These are phyloP conservation scores for Diaporthe sp. DNA, from an alignment of 2,329 filamentous ascomycete genomes.

Conservation along the genomic window DNA sequence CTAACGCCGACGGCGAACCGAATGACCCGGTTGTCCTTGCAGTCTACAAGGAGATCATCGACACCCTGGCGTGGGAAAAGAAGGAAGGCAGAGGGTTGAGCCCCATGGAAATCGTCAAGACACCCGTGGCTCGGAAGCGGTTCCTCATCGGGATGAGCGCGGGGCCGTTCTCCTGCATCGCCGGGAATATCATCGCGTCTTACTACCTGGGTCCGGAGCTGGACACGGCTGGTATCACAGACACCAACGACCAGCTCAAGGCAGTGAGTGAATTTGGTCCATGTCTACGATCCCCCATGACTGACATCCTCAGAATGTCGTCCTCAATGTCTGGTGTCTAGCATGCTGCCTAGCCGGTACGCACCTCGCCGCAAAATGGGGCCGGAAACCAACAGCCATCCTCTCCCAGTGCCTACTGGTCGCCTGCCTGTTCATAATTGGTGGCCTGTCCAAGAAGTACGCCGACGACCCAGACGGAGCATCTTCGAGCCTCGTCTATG, in stretches of 20 bases:
- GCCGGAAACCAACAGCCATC: slow-evolving; percentile 59
- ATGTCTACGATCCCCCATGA: background rate
- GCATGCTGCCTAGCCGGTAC: slow-evolving; percentile 58
- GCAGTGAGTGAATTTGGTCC: slow-evolving; percentile 46
- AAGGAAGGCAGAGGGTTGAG: slow-evolving; percentile 54
- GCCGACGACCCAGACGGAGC: slow-evolving; percentile 47
- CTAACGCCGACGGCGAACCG: slow-evolving; percentile 59
- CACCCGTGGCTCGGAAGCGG: slow-evolving; percentile 52
- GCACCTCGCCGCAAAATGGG: slow-evolving; percentile 56
- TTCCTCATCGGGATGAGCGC: slow-evolving; percentile 55
- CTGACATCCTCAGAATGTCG: slow-evolving; percentile 56
- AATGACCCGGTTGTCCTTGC: slow-evolving; percentile 54
- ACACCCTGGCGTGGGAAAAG: slow-evolving; percentile 61
- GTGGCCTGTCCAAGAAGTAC: slow-evolving; percentile 61
- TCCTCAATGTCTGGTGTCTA: slow-evolving; percentile 65
- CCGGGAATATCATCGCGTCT: slow-evolving; percentile 56
- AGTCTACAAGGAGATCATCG: slow-evolving; percentile 61
- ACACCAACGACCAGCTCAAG: slow-evolving; percentile 57
- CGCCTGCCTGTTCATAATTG: slow-evolving; percentile 64
- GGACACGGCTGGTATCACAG: slow-evolving; percentile 60
- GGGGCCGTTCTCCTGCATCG: slow-evolving; percentile 50
- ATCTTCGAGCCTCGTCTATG: slow-evolving; percentile 52
- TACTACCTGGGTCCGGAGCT: slow-evolving; percentile 59
- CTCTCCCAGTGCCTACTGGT: slow-evolving; percentile 54
- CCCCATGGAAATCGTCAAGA: slow-evolving; percentile 53